Evolutionary conservation across 2,329 filamentous ascomycete species (phyloP), one percentile per base, ranked within the genome.

Genomic region (Aspergillus quadrilineatus): DNA sequence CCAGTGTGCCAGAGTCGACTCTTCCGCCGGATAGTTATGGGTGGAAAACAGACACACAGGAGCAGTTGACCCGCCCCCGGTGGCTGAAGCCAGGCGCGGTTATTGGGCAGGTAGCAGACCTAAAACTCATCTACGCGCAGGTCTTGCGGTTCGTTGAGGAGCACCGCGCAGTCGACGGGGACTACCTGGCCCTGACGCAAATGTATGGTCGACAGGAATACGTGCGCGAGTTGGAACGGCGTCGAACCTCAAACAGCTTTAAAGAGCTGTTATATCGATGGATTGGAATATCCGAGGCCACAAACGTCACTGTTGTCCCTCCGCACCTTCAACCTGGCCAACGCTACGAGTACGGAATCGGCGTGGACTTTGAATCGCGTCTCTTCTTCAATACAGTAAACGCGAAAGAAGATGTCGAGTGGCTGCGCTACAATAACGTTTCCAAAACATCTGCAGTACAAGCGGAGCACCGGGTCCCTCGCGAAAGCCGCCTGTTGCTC

Each of bases 161-260:
- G 61, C 54, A 67, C 63, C 62, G 61, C 36, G 71, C 67, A 44
- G 69, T 70, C 36, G 59, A 63, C 26, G 57, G 71, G 29, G 79
- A 81, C 60, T 75, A 80, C 62, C 69, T 74, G 57, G 76, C 77
- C n/a, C 75, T 84, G 51, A 74, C 79, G 4, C 75, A 80, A 55
- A 76, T 85, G 41, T 83, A 78, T 55, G 80, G 78, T 22, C 75
- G 79, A 44, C 82, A 84, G 64, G 81, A 84, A 65, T 77, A 77
- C 47, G 67, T 77, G 44, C 73, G 82, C 34, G 75, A 82, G 57
- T 60, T 75, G 2, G 69, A 75, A 50, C 69, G 73, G 54, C 70
- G 70, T 55, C 60, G 63, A 46, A 72, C 67, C 29, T 62, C 64
- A 34, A 75, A 56, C 59, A 63, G 59, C 14, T 68, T 72, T 64